Conservation (phyloP, 2,329 filamentous ascomycete genomes). For the Verticillium alfalfae region DNA sequence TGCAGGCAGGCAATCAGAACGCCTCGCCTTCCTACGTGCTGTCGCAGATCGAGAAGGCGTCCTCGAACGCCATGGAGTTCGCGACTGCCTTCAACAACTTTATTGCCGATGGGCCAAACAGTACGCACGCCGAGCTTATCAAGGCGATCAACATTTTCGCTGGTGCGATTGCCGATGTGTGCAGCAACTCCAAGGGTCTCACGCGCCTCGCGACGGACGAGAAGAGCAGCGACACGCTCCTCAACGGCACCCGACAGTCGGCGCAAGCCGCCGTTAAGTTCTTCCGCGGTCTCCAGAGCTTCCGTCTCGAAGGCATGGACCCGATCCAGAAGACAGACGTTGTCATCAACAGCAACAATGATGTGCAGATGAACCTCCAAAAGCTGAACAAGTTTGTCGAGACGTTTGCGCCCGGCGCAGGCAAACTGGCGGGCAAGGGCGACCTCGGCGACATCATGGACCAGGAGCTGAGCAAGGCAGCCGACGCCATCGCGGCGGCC, state of each 20-base stretch:
- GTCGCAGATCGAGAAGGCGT: slow-evolving; percentile 95
- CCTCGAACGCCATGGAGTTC: slow-evolving; percentile 91
- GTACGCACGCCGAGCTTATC: slow-evolving; percentile 84
- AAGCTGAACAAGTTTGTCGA: slow-evolving; percentile 91
- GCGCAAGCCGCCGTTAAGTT: slow-evolving; percentile 87
- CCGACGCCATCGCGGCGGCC: slow-evolving; percentile 90
- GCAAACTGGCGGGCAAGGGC: slow-evolving; percentile 73
- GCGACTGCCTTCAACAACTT: slow-evolving; percentile 98
- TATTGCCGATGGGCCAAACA: slow-evolving; percentile 92
- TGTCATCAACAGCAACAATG: slow-evolving; percentile 94
- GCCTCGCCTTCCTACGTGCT: slow-evolving; percentile 91
- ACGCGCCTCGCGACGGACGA: slow-evolving; percentile 91
- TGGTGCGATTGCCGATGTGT: slow-evolving; percentile 85
- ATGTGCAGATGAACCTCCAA: slow-evolving; percentile 91
- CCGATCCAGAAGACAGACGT: slow-evolving; percentile 91
- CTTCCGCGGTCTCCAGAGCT: slow-evolving; percentile 90
- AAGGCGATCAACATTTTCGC: slow-evolving; percentile 87
- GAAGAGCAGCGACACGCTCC: slow-evolving; percentile 83
- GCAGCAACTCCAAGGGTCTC: slow-evolving; percentile 94
- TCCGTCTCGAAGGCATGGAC: slow-evolving; percentile 86
- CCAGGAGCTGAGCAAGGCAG: slow-evolving; percentile 84
- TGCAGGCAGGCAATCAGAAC: slow-evolving; percentile 98
- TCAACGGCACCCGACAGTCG: slow-evolving; percentile 75
- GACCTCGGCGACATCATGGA: slow-evolving; percentile 93
- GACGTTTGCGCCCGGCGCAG: slow-evolving; percentile 80